phyloP scores from a whole-genome alignment of 2,329 filamentous ascomycete species.

The Tolypocladium album region DNA sequence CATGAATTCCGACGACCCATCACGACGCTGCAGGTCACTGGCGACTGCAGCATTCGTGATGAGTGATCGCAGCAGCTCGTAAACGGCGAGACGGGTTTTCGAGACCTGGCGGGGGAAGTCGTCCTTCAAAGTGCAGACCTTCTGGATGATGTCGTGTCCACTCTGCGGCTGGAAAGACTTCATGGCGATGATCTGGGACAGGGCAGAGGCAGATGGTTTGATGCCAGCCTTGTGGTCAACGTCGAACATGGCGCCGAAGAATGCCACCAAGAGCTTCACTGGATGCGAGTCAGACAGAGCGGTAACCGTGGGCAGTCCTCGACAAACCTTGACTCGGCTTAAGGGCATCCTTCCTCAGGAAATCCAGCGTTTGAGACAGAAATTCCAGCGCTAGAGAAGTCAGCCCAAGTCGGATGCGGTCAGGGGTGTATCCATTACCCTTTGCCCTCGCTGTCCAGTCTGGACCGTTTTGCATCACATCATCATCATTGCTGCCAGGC shows the following conservation, averaged over 20 bases:
- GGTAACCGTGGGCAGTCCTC: not conserved
- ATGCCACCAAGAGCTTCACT: slow-evolving; percentile 38
- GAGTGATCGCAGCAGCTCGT: slow-evolving; percentile 34
- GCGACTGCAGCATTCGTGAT: slow-evolving; percentile 30
- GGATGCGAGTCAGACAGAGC: not conserved
- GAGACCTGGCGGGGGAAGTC: slow-evolving; percentile 44
- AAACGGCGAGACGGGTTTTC: slow-evolving; percentile 40
- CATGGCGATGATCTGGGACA: slow-evolving; percentile 38
- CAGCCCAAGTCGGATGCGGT: not conserved
- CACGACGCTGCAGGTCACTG: slow-evolving; percentile 31
- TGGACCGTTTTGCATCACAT: slow-evolving; percentile 26
- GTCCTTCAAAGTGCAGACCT: slow-evolving; percentile 40
- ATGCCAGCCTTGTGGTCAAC: slow-evolving; percentile 50
- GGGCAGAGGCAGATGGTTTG: slow-evolving; percentile 39
- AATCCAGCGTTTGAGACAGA: slow-evolving; percentile 40
- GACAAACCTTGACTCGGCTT: slow-evolving; percentile 37
- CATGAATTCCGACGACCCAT: slow-evolving; percentile 37
- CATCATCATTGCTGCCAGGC: slow-evolving; percentile 28
- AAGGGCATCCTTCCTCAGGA: slow-evolving; percentile 33
- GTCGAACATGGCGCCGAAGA: slow-evolving; percentile 49
- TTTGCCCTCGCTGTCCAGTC: slow-evolving; percentile 44
- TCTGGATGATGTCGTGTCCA: slow-evolving; percentile 36
- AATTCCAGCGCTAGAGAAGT: slow-evolving; percentile 39
- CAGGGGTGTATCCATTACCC: slow-evolving; percentile 17
- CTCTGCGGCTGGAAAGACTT: slow-evolving; percentile 38